phyloP scores from a whole-genome alignment of 2,329 filamentous ascomycete species.

The Claviceps purpurea region DNA sequence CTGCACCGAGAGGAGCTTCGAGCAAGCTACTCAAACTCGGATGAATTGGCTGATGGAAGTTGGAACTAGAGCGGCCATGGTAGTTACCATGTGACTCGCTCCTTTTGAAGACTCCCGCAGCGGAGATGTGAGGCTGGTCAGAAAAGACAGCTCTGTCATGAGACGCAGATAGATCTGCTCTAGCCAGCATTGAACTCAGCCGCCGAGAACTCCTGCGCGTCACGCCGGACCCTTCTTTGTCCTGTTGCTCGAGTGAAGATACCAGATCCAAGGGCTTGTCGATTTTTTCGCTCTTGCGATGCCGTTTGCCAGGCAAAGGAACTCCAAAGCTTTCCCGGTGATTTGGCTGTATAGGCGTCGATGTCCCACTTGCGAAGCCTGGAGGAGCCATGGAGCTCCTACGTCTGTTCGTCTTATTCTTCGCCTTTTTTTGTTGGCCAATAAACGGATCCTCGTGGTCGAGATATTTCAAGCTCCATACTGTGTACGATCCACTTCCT shows the following conservation, averaged over 20 bases:
- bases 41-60: slow-evolving; percentile 31
- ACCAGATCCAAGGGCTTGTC: slow-evolving; percentile 49
- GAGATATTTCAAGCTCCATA: slow-evolving; percentile 75
- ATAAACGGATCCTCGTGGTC: slow-evolving; percentile 48
- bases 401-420: slow-evolving; percentile 35
- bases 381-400: slow-evolving; percentile 54
- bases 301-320: slow-evolving; percentile 38
- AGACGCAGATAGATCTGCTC: slow-evolving; percentile 74
- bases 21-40: slow-evolving; percentile 47
- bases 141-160: slow-evolving; percentile 71
- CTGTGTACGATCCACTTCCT: slow-evolving; percentile 61
- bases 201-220: slow-evolving; percentile 54
- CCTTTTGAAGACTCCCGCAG: slow-evolving; percentile 38
- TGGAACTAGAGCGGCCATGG: slow-evolving; percentile 25
- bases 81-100: slow-evolving; percentile 54
- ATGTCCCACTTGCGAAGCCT: slow-evolving; percentile 57
- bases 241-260: slow-evolving; percentile 54
- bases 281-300: slow-evolving; percentile 36
- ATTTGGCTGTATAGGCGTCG: slow-evolving; percentile 59
- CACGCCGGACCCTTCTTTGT: slow-evolving; percentile 39
- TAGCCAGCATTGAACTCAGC: slow-evolving; percentile 80
- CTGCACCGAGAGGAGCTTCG: slow-evolving; percentile 54
- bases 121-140: slow-evolving; percentile 40
- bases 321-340: slow-evolving; percentile 67
- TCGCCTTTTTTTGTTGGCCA: slow-evolving; percentile 31